Percentiles rank a stretch among this genome's conserved stretches.
These are phyloP conservation scores for Aspergillus incahuasiensis DNA, from an alignment of 495 filamentous ascomycete species.

Conservation along the genomic window DNA sequence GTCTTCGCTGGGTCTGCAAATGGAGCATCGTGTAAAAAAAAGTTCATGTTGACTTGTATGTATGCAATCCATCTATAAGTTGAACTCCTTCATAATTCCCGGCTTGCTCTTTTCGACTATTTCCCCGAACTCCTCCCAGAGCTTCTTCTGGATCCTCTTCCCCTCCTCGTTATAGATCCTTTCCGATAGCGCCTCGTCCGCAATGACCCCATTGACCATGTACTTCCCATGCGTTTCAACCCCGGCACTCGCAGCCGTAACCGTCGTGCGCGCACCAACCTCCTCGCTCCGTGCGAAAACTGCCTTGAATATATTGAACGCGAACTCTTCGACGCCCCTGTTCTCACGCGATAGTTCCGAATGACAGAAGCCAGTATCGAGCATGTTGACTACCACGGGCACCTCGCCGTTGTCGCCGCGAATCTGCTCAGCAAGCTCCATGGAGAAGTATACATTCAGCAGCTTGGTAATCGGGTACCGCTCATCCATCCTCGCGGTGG, in stretches of 20 bases:
- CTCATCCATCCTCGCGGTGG: constrained; percentile 1
- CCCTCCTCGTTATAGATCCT: not conserved
- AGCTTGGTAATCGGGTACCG: constrained; percentile 7
- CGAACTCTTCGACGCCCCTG: not conserved
- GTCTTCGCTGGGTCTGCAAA: too few relatives aligned
- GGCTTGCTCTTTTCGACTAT: constrained; percentile 47
- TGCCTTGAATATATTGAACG: not conserved
- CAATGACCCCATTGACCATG: constrained; percentile 4
- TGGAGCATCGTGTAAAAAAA: not conserved
- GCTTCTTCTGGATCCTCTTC: constrained; percentile 38
- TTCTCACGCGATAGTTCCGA: constrained; percentile 1
- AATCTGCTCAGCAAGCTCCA: not conserved
- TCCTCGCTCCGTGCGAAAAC: constrained; percentile 2
- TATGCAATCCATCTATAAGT: not conserved
- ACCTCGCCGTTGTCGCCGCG: not conserved
- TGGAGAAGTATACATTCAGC: constrained; percentile 1
- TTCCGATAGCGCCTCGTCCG: not conserved
- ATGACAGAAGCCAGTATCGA: constrained; percentile 10
- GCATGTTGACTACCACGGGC: constrained; percentile 6
- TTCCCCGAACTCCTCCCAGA: constrained; percentile 48
- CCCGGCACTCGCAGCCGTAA: not conserved
- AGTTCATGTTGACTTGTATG: not conserved
- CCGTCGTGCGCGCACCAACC: constrained; percentile 1
- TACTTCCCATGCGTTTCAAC: constrained; percentile 1
- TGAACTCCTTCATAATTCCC: constrained; percentile 15